Evolutionary conservation across 2,329 filamentous ascomycete species (phyloP).

Genomic region (Rosellinia necatrix): DNA sequence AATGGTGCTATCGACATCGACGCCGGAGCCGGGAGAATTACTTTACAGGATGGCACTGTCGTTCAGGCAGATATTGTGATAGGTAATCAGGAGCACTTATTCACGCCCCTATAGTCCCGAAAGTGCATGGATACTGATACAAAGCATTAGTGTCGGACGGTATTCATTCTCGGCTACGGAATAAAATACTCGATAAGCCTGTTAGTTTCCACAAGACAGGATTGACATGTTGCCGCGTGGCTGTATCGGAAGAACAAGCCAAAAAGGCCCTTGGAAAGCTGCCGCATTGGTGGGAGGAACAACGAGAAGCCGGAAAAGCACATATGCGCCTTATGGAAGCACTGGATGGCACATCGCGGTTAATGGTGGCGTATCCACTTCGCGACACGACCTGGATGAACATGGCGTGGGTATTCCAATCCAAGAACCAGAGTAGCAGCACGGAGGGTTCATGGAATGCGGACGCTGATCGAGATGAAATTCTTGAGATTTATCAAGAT

Average conservation of each 20-base stretch:
- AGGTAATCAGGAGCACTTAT: constrained; percentile 11
- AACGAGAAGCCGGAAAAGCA: constrained; percentile 14
- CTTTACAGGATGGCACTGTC: constrained; percentile 29
- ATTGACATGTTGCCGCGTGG: constrained; percentile 32
- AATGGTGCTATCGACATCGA: constrained; percentile 30
- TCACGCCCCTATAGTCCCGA: too few species aligned
- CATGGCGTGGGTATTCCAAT: constrained; percentile 31
- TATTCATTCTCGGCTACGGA: constrained; percentile 34
- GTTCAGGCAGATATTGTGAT: constrained; percentile 32
- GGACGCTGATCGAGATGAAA: constrained; percentile 31
- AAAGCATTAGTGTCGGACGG: constrained; percentile 31
- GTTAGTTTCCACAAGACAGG: constrained; percentile 29
- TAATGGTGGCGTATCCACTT: constrained; percentile 30
- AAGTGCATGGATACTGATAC: neutral
- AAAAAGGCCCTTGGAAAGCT: constrained; percentile 28
- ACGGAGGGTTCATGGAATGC: constrained; percentile 31
- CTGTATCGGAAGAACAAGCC: constrained; percentile 28
- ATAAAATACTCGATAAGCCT: constrained; percentile 26
- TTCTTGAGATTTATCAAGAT: constrained; percentile 30
- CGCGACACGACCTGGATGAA: constrained; percentile 30
- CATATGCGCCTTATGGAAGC: constrained; percentile 28
- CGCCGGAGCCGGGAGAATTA: constrained; percentile 29
- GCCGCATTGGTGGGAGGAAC: constrained; percentile 31
- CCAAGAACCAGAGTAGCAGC: constrained; percentile 23
- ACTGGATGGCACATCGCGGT: constrained; percentile 28